Conservation (phyloP, 768 basidiomycete genomes). For the Hypholoma fasciculare region DNA sequence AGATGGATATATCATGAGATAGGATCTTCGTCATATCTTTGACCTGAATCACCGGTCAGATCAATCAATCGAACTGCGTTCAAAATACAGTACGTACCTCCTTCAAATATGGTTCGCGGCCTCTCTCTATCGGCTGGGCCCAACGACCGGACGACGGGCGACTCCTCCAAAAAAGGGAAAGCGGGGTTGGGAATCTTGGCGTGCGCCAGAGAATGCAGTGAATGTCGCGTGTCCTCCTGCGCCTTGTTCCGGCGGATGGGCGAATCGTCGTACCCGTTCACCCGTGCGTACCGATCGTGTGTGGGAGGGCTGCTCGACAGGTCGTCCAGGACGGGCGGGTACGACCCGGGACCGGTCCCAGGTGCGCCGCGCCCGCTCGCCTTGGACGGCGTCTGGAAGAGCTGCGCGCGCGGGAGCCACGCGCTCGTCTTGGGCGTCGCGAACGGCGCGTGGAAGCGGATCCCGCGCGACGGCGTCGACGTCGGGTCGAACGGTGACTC, state of each 20-base stretch:
- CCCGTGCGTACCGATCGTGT: constrained; percentile 23
- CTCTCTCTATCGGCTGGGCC: constrained; percentile 3
- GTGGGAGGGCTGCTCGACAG: constrained; percentile 14
- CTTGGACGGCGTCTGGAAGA: constrained; percentile 57
- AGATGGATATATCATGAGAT: background rate
- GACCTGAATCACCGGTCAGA: background rate
- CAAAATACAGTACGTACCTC: constrained; percentile 2
- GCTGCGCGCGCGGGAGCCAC: constrained; percentile 43
- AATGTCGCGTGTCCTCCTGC: constrained; percentile 30
- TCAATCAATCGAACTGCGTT: no score
- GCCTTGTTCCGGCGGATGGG: constrained; percentile 48
- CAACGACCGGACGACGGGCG: constrained; percentile 31
- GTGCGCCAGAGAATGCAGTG: constrained; percentile 31
- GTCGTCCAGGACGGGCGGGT: constrained; percentile 33
- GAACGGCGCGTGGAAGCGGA: constrained; percentile 58
- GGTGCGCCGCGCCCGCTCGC: constrained; percentile 25
- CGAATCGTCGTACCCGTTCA: constrained; percentile 46
- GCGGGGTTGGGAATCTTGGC: constrained; percentile 16
- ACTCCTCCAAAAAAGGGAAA: constrained; percentile 29
- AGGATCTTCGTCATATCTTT: background rate
- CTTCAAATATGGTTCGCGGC: background rate
- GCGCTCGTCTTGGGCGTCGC: constrained; percentile 60
- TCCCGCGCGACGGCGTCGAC: constrained; percentile 79
- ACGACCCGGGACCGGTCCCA: constrained; percentile 21
- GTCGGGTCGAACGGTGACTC: constrained; percentile 74